A percentile compares a stretch with the other conserved stretches of the same genome.
These are phyloP conservation scores for Fomes fomentarius DNA, from an alignment of 1,284 basidiomycete genomes.

Conservation along the genomic window DNA sequence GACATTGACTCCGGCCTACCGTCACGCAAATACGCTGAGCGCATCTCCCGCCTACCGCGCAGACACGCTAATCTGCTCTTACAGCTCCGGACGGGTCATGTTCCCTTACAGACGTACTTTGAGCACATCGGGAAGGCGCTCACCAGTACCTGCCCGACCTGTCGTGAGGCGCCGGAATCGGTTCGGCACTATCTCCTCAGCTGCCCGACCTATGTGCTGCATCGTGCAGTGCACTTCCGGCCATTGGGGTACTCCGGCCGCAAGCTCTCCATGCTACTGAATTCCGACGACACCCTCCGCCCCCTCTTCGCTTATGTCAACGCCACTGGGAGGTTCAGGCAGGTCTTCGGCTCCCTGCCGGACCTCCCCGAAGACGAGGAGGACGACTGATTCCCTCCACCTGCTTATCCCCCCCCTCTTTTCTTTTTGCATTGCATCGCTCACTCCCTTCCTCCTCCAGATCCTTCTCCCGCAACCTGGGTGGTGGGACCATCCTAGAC, in stretches of 20 bases:
- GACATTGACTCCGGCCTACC: constrained; percentile 24
- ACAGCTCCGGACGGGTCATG: constrained; percentile 32
- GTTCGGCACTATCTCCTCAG: constrained; percentile 29
- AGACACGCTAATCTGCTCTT: constrained; percentile 25
- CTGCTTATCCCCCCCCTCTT: no score
- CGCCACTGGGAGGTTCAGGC: no score
- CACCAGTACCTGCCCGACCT: constrained; percentile 28
- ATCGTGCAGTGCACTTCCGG: no score
- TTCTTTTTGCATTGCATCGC: no score
- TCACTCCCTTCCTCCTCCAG: no score
- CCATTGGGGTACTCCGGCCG: not conserved
- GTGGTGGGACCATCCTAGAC: no score
- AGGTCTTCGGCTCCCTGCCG: no score
- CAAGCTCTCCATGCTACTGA: not conserved
- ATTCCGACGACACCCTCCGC: no score
- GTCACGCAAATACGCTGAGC: constrained; percentile 1
- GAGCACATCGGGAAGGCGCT: constrained; percentile 20
- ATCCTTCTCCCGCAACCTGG: no score
- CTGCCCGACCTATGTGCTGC: constrained; percentile 21
- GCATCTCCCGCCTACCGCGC: not conserved
- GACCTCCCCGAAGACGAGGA: no score
- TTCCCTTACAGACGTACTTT: constrained; percentile 29
- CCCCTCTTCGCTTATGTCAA: no score
- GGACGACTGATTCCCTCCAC: no score
- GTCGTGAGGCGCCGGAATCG: constrained; percentile 21